phyloP scores from a whole-genome alignment of 2,329 filamentous ascomycete species.

The Xylariaceae sp. region DNA sequence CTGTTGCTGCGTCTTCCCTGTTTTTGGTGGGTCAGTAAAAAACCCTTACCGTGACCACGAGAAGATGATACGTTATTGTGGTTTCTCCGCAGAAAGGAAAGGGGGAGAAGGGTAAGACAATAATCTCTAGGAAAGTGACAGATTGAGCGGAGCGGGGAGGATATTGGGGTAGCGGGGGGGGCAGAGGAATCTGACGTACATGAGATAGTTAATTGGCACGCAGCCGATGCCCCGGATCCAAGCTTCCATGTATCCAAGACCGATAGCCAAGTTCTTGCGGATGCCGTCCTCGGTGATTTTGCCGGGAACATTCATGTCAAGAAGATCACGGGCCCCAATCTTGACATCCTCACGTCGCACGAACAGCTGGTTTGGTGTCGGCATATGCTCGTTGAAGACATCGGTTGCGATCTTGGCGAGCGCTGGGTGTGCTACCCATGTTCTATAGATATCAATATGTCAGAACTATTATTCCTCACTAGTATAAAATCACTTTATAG shows the following conservation, averaged over 20 bases:
- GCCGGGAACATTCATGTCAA: constrained; percentile 98
- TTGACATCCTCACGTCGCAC: constrained; percentile 87
- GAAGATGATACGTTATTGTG: not conserved
- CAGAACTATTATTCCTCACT: not conserved
- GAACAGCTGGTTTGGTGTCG: constrained; percentile 95
- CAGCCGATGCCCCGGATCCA: constrained; percentile 96
- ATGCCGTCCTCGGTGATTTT: constrained; percentile 93
- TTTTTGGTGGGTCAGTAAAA: constrained; percentile 26
- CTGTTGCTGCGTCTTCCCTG: constrained; percentile 92
- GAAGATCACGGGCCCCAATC: constrained; percentile 85
- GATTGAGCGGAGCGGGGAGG: constrained; percentile 7
- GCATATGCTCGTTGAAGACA: constrained; percentile 98
- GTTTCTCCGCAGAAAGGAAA: not conserved
- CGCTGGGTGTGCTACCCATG: constrained; percentile 96
- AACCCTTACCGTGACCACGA: not conserved
- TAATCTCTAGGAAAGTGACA: not conserved
- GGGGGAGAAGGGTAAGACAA: not conserved
- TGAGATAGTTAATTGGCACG: constrained; percentile 96
- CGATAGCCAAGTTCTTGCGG: constrained; percentile 96
- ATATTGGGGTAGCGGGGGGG: not conserved
- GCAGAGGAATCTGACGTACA: constrained; percentile 58
- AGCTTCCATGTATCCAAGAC: constrained; percentile 97
- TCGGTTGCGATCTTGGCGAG: constrained; percentile 87
- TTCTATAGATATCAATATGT: constrained; percentile 49
- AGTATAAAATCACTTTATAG: not conserved